phyloP scores from a whole-genome alignment of 73 alveolate species.

The Uronychia binucleata region DNA sequence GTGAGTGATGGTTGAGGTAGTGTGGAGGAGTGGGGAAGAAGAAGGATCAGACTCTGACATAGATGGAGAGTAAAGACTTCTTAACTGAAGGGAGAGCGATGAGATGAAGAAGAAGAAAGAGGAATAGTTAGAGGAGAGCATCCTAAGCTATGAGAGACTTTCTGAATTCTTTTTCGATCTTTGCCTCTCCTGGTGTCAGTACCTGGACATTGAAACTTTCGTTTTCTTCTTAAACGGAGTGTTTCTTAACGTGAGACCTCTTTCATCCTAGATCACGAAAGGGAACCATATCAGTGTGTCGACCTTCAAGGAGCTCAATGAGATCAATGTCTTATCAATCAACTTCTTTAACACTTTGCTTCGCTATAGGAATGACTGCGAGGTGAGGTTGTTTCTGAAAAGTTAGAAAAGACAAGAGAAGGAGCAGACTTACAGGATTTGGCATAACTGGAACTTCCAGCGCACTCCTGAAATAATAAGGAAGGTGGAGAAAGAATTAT shows the following conservation, averaged over 20 bases:
- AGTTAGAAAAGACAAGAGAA: not conserved
- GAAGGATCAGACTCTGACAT: not conserved
- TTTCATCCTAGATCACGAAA: constrained; percentile 27
- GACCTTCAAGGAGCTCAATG: constrained; percentile 42
- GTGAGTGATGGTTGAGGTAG: no score
- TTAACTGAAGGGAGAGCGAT: not conserved
- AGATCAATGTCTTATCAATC: constrained; percentile 63
- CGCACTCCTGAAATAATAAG: constrained; percentile 31
- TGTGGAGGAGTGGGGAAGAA: no score
- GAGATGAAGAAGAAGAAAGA: not conserved
- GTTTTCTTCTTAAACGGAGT: constrained; percentile 65
- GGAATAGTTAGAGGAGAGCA: not conserved
- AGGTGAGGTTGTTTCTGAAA: constrained; percentile 2
- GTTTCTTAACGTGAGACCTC: constrained; percentile 29
- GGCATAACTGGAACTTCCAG: constrained; percentile 62
- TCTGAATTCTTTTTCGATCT: constrained; percentile 72
- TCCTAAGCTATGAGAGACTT: constrained; percentile 56
- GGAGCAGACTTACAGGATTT: constrained; percentile 16
- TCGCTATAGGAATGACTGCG: constrained; percentile 43
- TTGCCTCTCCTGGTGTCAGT: constrained; percentile 73
- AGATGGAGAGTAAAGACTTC: not conserved
- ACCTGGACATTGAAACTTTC: constrained; percentile 63
- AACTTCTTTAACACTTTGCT: constrained; percentile 60
- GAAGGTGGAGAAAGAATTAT: constrained; percentile 29
- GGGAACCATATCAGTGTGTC: constrained; percentile 63